Evolutionary conservation across 2,329 filamentous ascomycete genomes (phyloP).

Genomic region (Pochonia chlamydosporia): DNA sequence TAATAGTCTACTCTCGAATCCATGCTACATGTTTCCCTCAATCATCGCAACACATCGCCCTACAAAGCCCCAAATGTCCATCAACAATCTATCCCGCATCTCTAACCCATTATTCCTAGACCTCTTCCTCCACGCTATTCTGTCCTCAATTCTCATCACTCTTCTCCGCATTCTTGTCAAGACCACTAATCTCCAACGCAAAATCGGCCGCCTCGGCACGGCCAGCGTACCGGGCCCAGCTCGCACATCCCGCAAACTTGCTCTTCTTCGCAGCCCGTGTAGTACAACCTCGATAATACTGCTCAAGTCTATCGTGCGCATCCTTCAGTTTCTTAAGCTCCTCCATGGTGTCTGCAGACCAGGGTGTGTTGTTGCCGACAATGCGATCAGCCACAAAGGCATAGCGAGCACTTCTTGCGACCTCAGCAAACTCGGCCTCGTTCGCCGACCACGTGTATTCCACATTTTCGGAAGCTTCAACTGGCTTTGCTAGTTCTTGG

Average conservation of each 20-base stretch:
- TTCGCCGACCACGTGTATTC: constrained; percentile 20
- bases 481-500: constrained; percentile 8
- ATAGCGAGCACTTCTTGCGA: constrained; percentile 13
- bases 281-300: constrained; percentile 6
- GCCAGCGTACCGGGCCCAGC: constrained; percentile 18
- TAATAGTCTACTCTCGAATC: no score
- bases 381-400: constrained; percentile 16
- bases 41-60: no score
- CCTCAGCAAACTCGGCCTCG: constrained; percentile 15
- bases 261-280: constrained; percentile 16
- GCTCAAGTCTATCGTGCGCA: constrained; percentile 14
- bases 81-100: no score
- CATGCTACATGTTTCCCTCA: no score
- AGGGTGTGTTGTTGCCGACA: background rate
- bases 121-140: no score
- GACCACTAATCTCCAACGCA: constrained; percentile 10
- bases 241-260: constrained; percentile 19
- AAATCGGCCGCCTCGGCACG: constrained; percentile 18
- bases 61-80: no score
- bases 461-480: constrained; percentile 4
- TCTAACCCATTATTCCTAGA: no score
- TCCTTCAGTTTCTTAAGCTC: constrained; percentile 9
- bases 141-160: no score
- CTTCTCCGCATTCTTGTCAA: background rate
- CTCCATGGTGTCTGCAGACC: background rate